A percentile compares a stretch with the other conserved stretches of the same genome.
Evolutionary conservation across 768 basidiomycete genomes (phyloP).

Genomic region (Hypholoma sublateritium): DNA sequence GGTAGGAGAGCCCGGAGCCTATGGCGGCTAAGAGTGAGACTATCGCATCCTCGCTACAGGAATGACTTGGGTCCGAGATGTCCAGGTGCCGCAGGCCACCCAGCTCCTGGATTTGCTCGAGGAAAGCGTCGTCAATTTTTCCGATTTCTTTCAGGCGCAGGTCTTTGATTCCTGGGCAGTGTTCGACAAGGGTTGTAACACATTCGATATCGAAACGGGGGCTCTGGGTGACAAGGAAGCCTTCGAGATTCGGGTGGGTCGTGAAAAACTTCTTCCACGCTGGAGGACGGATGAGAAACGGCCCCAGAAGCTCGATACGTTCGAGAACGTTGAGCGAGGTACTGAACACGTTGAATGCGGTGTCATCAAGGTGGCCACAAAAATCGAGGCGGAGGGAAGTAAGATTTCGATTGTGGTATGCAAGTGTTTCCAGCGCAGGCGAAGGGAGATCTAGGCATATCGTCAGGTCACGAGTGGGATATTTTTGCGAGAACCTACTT

Average conservation of each 20-base stretch:
- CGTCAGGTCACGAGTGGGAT: neutral
- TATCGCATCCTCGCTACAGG: slow-evolving; percentile 57
- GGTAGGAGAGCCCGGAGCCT: slow-evolving; percentile 53
- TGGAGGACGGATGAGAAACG: slow-evolving; percentile 74
- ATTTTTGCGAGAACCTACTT: slow-evolving; percentile 45
- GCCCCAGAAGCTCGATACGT: slow-evolving; percentile 80
- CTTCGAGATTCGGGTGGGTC: slow-evolving; percentile 58
- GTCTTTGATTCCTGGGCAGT: slow-evolving; percentile 52
- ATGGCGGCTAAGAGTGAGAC: slow-evolving; percentile 52
- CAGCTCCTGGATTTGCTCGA: slow-evolving; percentile 50
- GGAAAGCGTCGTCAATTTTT: slow-evolving; percentile 63
- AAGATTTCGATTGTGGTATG: slow-evolving; percentile 82
- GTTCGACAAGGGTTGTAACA: slow-evolving; percentile 56
- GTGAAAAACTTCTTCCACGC: slow-evolving; percentile 79
- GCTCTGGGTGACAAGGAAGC: slow-evolving; percentile 81
- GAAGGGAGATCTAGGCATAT: slow-evolving; percentile 59
- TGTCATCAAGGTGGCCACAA: slow-evolving; percentile 79
- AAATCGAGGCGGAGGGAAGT: slow-evolving; percentile 77
- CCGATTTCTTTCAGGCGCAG: slow-evolving; percentile 82
- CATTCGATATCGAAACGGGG: slow-evolving; percentile 82
- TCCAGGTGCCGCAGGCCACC: slow-evolving; percentile 55
- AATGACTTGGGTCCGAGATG: slow-evolving; percentile 58
- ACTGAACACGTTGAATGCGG: slow-evolving; percentile 58
- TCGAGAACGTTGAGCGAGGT: slow-evolving; percentile 63
- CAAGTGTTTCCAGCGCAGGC: slow-evolving; percentile 67